Percentiles rank a stretch among this genome's conserved stretches.
Conservation (phyloP, 805 yeast species). For the Ogataea glucozyma region DNA sequence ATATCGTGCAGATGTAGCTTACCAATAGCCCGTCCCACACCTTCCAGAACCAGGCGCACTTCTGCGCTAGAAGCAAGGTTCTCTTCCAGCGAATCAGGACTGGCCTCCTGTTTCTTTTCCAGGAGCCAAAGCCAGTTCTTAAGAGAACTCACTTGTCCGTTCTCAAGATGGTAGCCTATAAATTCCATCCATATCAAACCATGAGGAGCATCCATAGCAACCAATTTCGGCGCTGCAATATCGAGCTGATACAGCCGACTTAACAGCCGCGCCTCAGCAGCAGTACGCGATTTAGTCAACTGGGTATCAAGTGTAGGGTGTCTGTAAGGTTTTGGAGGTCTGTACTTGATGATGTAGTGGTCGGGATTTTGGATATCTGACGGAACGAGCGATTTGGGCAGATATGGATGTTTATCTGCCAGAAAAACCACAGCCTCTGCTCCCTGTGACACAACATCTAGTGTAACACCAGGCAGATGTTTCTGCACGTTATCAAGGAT, state of each 20-base stretch:
- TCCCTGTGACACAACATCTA: conserved; percentile 73
- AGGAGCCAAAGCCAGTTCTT: conserved; percentile 74
- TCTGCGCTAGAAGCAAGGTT: conserved; percentile 31
- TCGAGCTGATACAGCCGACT: conserved; percentile 54
- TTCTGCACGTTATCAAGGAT: conserved; percentile 45
- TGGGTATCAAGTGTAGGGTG: conserved; percentile 77
- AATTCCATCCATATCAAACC: conserved; percentile 91
- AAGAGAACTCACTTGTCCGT: conserved; percentile 59
- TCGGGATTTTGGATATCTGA: conserved; percentile 27
- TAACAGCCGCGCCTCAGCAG: conserved; percentile 80
- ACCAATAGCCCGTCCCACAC: conserved; percentile 70
- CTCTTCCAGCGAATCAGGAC: conserved; percentile 11
- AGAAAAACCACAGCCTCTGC: conserved; percentile 85
- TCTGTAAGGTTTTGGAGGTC: conserved; percentile 90
- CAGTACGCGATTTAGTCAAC: conserved; percentile 77
- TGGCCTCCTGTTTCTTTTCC: conserved; percentile 37
- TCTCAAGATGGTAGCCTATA: conserved; percentile 56
- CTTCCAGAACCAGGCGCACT: conserved; percentile 45
- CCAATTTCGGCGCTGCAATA: conserved; percentile 67
- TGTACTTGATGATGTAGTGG: conserved; percentile 69
- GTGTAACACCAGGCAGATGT: conserved; percentile 49
- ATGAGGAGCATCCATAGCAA: conserved; percentile 72
- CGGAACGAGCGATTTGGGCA: conserved; percentile 36
- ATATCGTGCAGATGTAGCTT: conserved; percentile 72
- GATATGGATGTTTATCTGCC: conserved; percentile 67